Base-by-base conservation (phyloP, 805 yeast genomes). In the Schwanniomyces occidentalis region DNA sequence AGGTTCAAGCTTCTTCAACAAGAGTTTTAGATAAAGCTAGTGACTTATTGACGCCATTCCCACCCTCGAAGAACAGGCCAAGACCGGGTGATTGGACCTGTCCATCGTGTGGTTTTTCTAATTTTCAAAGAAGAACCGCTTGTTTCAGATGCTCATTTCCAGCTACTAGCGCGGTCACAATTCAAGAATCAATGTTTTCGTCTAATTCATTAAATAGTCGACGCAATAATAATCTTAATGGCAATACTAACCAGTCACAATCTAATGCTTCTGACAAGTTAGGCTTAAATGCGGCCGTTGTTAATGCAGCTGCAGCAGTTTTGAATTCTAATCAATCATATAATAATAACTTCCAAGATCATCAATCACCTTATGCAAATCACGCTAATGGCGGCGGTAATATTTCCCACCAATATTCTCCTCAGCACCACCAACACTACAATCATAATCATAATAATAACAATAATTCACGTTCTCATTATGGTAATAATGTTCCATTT, bases 1-100 rank as follows among this genome's bases (percentile, higher is more conserved):
- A 90, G 55, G 83, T 90, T 5, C 91, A 86, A 48, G 95, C 97
- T 2, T 86, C 95, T 1, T 82, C 93, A 26, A 74, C 82, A 3
- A 65, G 74, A 25, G 85, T 90, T 3, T 67, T 90, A 30, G 96
- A 87, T 45, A 75, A 79, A 41, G 95, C 96, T 1, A 84, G 79
- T 46, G 95, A 85, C 24, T 75, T 90, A 27, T 65, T 90, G 40
- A 74, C 86, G 0, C 88, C 95, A 3, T 90, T 90, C 63, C 95
- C 96, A 10, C 79, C 83, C 19, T 84, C 87, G 46, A 76, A 77
- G 42, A 89, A 90, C 60, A 73, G 93, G 49, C 95, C 96, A 15
- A 73, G 97, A 53, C 97, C 97, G 0, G 97, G 97, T 14, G 97
- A 90, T 57, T 90, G 97, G 97, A 86, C 85, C n/a, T 90, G 97